Conservation (phyloP, 78 protist species). For the Andalucia godoyi region DNA sequence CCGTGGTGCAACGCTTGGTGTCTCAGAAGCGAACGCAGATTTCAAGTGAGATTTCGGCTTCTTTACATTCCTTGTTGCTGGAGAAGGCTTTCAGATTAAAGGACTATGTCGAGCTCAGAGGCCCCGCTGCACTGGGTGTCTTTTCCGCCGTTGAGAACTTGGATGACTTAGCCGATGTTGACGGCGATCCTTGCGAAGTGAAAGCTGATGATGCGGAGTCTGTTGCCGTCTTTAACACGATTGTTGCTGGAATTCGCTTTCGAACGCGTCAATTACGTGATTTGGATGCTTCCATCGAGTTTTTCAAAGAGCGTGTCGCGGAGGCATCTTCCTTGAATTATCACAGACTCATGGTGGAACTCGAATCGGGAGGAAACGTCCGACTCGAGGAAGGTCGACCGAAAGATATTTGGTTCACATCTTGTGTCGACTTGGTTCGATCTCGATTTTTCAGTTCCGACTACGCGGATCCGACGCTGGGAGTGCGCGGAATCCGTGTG, state of each 20-base stretch:
- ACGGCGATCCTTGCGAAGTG: no score
- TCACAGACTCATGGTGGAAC: constrained; percentile 38
- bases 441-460: constrained; percentile 32
- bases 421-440: constrained; percentile 44
- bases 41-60: not conserved
- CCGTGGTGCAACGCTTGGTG: no score
- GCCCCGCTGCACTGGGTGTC: no score
- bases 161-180: no score
- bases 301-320: no score
- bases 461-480: not conserved
- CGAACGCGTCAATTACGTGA: no score
- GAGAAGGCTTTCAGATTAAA: not conserved
- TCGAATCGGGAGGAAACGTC: constrained; percentile 64
- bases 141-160: no score
- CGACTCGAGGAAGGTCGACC: constrained; percentile 60
- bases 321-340: no score
- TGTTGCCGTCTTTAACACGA: no score
- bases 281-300: no score
- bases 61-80: not conserved
- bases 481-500: not conserved
- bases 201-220: no score
- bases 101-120: not conserved
- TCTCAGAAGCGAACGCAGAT: not conserved
- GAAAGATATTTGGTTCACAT: constrained; percentile 40
- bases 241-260: no score